Evolutionary conservation across 768 basidiomycete genomes (phyloP).

Genomic region (Suillus cothurnatus): DNA sequence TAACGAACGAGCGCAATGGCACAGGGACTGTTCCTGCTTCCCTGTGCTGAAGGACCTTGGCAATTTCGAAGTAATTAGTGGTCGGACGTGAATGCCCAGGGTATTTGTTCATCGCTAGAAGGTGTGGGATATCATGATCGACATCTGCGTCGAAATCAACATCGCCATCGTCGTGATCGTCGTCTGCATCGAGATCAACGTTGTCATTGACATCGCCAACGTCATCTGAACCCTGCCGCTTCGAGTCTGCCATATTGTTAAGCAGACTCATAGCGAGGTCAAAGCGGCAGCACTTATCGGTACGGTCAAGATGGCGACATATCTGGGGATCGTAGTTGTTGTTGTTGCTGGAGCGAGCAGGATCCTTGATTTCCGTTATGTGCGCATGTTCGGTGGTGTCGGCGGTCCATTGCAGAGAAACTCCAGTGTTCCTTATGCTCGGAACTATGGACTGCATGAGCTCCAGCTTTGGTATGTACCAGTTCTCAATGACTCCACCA

Average conservation of each 20-base stretch:
- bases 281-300: neutral
- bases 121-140: neutral
- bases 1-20: constrained; percentile 22
- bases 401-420: no score
- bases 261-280: neutral
- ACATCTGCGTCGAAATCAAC: constrained; percentile 11
- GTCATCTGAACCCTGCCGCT: constrained; percentile 29
- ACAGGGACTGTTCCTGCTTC: neutral
- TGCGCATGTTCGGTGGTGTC: no score
- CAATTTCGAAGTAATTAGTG: constrained; percentile 6
- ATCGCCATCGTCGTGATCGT: neutral
- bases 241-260: constrained; percentile 19
- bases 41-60: neutral
- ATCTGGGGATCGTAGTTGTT: no score
- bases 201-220: constrained; percentile 5
- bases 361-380: no score
- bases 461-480: no score
- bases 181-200: constrained; percentile 9
- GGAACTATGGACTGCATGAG: no score
- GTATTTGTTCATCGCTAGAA: neutral
- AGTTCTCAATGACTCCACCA: no score
- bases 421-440: no score
- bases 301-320: constrained; percentile 35
- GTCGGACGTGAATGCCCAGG: neutral
- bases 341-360: no score